Base-by-base conservation (phyloP, 2,329 filamentous ascomycete genomes). In the Talaromyces sp. region DNA sequence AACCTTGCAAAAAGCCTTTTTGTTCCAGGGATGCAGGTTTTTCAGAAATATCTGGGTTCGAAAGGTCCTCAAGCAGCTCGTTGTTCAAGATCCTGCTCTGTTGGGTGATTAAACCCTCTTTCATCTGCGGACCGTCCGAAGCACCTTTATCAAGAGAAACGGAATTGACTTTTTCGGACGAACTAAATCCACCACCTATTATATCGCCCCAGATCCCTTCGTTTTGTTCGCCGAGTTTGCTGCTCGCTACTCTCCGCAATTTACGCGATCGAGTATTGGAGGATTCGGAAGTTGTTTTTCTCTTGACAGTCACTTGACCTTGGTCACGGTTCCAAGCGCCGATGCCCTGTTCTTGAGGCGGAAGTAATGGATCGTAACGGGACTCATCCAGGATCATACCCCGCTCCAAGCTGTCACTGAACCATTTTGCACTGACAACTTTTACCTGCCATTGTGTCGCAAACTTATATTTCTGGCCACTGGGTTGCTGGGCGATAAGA, bases 131-230 rank as follows among this genome's bases (percentile, higher is more conserved):
- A 21, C 40, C 41, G 52, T 53, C 61, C 61, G 66, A 58, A 43
- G 65, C 50, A 60, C 55, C 62, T 50, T 59, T 69, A 60, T 64
- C 66, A 55, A 65, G 68, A 50, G 66, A 69, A 40, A 61, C 60
- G 33, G 69, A 63, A 53, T 56, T 64, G 46, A 64, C 65, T 37
- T 60, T 60, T 33, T 68, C 67, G 19, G 61, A 61, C n/a, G 63
- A 64, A 25, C 66, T 65, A 48, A 70, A 68, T 2, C 70, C 72
- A 15, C 65, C 67, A 57, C 85, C 85, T 22, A 94, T 82, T 60
- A 99, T 95, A 66, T 95, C 90, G 5, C 88, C 88, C 93, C 93
- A 97, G n/a, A 97, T 81, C 28, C 84, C 86, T 65, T 92, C 86
- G 64, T 86, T 88, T 67, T 97, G 91, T 52, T 81, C 88, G 59